Evolutionary conservation across 805 yeast species (phyloP).

Genomic region (Aciculoconidium aculeatum): DNA sequence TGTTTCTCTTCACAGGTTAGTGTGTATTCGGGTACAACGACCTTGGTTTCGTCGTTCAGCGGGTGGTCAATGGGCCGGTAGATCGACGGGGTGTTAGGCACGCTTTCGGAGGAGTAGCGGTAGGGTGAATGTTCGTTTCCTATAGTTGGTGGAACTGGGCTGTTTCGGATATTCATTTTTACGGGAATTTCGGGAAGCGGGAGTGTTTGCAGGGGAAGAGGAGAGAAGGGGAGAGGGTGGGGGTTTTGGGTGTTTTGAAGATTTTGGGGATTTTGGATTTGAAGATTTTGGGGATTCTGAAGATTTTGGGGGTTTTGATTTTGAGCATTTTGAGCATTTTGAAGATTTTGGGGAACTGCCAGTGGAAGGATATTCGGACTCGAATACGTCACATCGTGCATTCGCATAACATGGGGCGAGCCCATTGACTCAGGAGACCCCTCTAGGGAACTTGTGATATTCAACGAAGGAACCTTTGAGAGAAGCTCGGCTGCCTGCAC

Average conservation of each 20-base stretch:
- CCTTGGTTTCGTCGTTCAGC: neutral
- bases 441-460: constrained; percentile 1
- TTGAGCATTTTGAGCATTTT: too few relatives aligned
- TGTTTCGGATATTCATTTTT: too few relatives aligned
- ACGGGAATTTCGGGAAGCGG: too few relatives aligned
- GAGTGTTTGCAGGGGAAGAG: neutral
- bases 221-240: neutral
- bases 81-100: constrained; percentile 27
- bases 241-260: constrained; percentile 1
- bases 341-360: too few relatives aligned
- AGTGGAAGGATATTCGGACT: too few relatives aligned
- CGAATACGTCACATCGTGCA: too few relatives aligned
- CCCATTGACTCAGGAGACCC: constrained; percentile 1
- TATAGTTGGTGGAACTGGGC: too few relatives aligned
- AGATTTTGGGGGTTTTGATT: too few relatives aligned
- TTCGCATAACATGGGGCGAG: constrained; percentile 1
- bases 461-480: constrained; percentile 18
- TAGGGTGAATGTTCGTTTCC: constrained; percentile 3
- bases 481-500: constrained; percentile 28
- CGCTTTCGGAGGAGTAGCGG: constrained; percentile 15
- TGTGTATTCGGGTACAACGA: constrained; percentile 26
- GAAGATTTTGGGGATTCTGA: too few relatives aligned
- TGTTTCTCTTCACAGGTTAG: constrained; percentile 60
- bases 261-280: constrained; percentile 4
- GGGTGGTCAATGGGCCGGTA: constrained; percentile 5